Percentiles rank a stretch among this genome's conserved stretches.
These are phyloP conservation scores for Ocimum tenuiflorum DNA, from an alignment of 257 asterid species.

Conservation along the genomic window DNA sequence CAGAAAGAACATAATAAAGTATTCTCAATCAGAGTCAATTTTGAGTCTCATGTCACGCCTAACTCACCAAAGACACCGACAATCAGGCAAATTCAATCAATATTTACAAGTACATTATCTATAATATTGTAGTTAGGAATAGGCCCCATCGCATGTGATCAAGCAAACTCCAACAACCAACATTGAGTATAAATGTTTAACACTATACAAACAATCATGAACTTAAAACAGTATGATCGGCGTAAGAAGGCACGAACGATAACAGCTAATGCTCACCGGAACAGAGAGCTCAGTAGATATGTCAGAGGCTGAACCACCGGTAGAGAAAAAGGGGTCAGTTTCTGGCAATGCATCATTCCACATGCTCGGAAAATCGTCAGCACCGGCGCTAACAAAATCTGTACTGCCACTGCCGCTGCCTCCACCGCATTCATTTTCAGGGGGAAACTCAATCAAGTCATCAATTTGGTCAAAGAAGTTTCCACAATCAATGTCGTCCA, in stretches of 20 bases:
- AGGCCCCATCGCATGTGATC: conserved; percentile 7
- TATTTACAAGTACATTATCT: not conserved
- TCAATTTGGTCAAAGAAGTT: conserved; percentile 85
- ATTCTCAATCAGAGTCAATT: not conserved
- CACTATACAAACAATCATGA: not conserved
- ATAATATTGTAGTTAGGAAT: not conserved
- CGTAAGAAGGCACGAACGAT: not conserved
- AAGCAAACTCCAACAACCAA: not conserved
- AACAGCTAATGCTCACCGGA: conserved; percentile 47
- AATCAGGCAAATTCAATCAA: not conserved
- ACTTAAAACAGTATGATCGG: not conserved
- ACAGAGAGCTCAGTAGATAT: conserved; percentile 67
- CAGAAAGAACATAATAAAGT: not conserved
- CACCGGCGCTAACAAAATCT: conserved; percentile 28
- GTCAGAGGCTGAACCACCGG: conserved; percentile 36
- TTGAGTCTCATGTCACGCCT: conserved; percentile 13
- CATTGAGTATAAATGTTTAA: not conserved
- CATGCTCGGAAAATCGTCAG: conserved; percentile 51
- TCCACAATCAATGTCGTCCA: conserved; percentile 66
- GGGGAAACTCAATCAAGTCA: conserved; percentile 75
- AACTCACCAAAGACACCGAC: conserved; percentile 12
- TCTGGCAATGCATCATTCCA: conserved; percentile 59
- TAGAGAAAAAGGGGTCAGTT: conserved; percentile 43
- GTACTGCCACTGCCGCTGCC: conserved; percentile 17
- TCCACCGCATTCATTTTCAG: conserved; percentile 41